A percentile compares a stretch with the other conserved stretches of the same genome.
These are phyloP conservation scores for Hibiscus tridactylites DNA, from an alignment of 345 rosid species.

Conservation along the genomic window DNA sequence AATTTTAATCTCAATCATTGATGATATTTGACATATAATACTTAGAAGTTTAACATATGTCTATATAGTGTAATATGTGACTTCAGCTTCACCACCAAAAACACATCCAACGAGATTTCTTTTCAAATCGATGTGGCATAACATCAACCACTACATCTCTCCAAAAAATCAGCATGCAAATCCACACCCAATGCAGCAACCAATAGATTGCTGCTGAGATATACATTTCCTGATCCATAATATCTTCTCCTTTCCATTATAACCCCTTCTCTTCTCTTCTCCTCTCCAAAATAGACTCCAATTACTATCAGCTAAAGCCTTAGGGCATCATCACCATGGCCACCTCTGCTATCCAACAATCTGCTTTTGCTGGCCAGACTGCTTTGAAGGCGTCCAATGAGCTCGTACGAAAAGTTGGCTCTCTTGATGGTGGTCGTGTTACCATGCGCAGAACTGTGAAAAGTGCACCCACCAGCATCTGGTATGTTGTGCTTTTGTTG, in stretches of 20 bases:
- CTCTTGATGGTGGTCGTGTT: background rate
- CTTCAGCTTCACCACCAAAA: background rate
- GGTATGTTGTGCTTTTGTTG: background rate
- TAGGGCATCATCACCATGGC: background rate
- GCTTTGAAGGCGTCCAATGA: background rate
- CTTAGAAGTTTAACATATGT: too few species aligned
- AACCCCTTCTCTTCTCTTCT: constrained; percentile 4
- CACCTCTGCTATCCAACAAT: background rate
- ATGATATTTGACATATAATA: too few species aligned
- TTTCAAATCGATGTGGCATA: constrained; percentile 34
- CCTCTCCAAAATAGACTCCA: background rate
- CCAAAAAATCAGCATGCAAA: constrained; percentile 30
- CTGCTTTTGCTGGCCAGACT: background rate
- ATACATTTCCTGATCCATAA: constrained; percentile 41
- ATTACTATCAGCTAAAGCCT: background rate
- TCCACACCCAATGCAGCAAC: constrained; percentile 25
- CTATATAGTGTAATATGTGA: too few species aligned
- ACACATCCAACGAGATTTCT: constrained; percentile 15
- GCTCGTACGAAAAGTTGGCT: background rate
- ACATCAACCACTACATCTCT: constrained; percentile 18
- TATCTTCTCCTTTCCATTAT: constrained; percentile 23
- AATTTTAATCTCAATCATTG: too few species aligned
- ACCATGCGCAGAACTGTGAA: background rate
- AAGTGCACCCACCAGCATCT: background rate
- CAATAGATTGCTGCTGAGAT: constrained; percentile 42